Percentiles rank a stretch among this genome's conserved stretches.
phyloP scores from a whole-genome alignment of 225 moss, liverwort and hornwort species.

The Sphagnum contortum region DNA sequence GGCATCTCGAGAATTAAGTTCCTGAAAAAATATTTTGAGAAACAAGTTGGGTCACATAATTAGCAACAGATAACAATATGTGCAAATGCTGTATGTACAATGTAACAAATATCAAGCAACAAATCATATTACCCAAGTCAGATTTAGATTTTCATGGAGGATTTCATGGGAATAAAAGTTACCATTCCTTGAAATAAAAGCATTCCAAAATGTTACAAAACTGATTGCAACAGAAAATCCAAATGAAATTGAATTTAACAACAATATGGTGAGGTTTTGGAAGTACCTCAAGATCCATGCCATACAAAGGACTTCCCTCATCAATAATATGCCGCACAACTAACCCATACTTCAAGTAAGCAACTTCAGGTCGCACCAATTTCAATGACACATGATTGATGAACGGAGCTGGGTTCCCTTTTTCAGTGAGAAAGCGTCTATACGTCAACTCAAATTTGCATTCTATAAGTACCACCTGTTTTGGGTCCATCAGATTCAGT shows the following conservation, averaged over 20 bases:
- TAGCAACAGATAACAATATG: too few relatives aligned
- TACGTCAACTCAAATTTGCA: constrained; percentile 56
- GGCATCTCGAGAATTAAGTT: constrained; percentile 24
- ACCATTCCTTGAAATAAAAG: too few relatives aligned
- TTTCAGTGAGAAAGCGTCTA: constrained; percentile 19
- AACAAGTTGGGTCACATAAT: too few relatives aligned
- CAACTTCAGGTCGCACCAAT: constrained; percentile 36
- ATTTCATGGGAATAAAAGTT: too few relatives aligned
- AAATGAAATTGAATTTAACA: too few relatives aligned
- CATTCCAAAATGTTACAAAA: too few relatives aligned
- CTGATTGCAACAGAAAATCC: too few relatives aligned
- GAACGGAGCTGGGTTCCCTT: constrained; percentile 18
- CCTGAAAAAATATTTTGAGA: constrained; percentile 8
- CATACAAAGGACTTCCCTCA: constrained; percentile 47
- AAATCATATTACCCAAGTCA: too few relatives aligned
- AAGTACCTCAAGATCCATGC: constrained; percentile 30
- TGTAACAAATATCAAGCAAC: too few relatives aligned
- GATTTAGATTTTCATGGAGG: too few relatives aligned
- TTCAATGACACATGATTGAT: constrained; percentile 32
- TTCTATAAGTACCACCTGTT: constrained; percentile 42
- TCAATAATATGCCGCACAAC: constrained; percentile 57
- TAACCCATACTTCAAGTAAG: constrained; percentile 46
- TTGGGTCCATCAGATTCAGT: constrained; percentile 41
- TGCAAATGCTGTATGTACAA: too few relatives aligned
- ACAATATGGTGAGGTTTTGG: too few relatives aligned